Conservation (phyloP, 75 land plant species). For the Cunninghamia lanceolata region DNA sequence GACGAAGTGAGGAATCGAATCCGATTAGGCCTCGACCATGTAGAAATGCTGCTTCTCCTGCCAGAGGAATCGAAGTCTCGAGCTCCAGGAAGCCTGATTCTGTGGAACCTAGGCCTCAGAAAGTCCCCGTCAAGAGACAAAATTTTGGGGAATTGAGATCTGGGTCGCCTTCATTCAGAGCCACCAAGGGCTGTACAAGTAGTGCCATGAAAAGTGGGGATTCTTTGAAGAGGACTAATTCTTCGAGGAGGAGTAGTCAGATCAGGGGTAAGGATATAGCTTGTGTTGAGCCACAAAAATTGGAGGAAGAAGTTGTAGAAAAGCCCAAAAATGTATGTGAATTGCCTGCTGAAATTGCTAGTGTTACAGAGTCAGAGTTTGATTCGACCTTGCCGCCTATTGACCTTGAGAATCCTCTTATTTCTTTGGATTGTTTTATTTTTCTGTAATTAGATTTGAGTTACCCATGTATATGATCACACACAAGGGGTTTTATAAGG, state of each 20-base stretch:
- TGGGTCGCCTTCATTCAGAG: slow-evolving; percentile 1
- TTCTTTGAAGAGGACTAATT: not conserved
- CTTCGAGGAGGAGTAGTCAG: not conserved
- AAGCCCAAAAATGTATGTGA: slow-evolving; percentile 1
- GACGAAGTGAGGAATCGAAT: not conserved
- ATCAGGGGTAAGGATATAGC: not conserved
- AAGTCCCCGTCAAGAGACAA: not conserved
- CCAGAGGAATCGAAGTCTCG: not conserved
- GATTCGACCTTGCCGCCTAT: slow-evolving; percentile 9
- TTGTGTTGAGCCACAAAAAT: not conserved
- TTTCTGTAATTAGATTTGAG: not conserved
- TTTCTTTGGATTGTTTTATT: slow-evolving; percentile 11
- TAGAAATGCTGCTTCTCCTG: not conserved
- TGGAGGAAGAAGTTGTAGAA: slow-evolving; percentile 1
- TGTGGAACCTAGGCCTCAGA: not conserved
- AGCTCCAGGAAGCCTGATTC: not conserved
- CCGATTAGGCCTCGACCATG: not conserved
- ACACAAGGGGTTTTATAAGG: not conserved
- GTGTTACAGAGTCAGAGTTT: not conserved
- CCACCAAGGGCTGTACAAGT: not conserved
- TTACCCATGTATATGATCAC: not conserved
- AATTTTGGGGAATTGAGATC: slow-evolving; percentile 12
- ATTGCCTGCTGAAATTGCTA: not conserved
- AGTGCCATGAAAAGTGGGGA: not conserved
- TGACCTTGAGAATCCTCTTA: slow-evolving; percentile 9